These are phyloP conservation scores for Trypanosoma melophagium DNA, from an alignment of 208 protist genomes.

Conservation along the genomic window DNA sequence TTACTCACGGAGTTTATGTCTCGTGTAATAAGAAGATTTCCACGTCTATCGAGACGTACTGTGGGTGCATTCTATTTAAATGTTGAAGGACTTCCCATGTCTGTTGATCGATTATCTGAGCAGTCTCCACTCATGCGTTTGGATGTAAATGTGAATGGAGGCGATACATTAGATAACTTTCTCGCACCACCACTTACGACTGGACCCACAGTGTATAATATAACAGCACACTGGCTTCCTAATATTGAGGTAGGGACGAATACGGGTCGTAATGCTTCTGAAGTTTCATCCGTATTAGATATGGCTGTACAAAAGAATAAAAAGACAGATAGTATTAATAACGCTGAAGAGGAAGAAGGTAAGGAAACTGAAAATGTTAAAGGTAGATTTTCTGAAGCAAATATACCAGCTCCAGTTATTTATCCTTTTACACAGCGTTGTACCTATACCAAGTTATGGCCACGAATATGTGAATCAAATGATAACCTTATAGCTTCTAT, in stretches of 20 bases:
- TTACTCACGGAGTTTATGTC: slow-evolving; percentile 9
- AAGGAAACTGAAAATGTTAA: not conserved
- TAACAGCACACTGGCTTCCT: slow-evolving; percentile 22
- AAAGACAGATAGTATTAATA: not conserved
- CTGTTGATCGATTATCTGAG: not conserved
- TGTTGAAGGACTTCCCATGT: not conserved
- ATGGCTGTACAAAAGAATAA: not conserved
- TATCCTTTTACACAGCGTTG: slow-evolving; percentile 25
- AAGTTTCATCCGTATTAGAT: too few species aligned
- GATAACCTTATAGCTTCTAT: not conserved
- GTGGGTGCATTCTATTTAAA: slow-evolving; percentile 21
- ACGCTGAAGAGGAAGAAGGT: not conserved
- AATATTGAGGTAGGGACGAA: not conserved
- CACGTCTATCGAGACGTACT: slow-evolving; percentile 11
- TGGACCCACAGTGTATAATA: slow-evolving; percentile 24
- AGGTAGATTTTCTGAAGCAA: not conserved
- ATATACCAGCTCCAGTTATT: slow-evolving; percentile 3
- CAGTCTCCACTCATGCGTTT: slow-evolving; percentile 13
- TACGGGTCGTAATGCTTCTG: not conserved
- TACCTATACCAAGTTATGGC: slow-evolving; percentile 4
- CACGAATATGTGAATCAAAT: not conserved
- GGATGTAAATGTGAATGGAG: slow-evolving; percentile 31
- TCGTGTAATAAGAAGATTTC: slow-evolving; percentile 3
- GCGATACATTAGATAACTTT: slow-evolving; percentile 40
- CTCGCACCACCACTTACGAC: slow-evolving; percentile 11